A percentile compares a stretch with the other conserved stretches of the same genome.
These are phyloP conservation scores for Piloderma croceum DNA, from an alignment of 768 basidiomycete species.

Conservation along the genomic window DNA sequence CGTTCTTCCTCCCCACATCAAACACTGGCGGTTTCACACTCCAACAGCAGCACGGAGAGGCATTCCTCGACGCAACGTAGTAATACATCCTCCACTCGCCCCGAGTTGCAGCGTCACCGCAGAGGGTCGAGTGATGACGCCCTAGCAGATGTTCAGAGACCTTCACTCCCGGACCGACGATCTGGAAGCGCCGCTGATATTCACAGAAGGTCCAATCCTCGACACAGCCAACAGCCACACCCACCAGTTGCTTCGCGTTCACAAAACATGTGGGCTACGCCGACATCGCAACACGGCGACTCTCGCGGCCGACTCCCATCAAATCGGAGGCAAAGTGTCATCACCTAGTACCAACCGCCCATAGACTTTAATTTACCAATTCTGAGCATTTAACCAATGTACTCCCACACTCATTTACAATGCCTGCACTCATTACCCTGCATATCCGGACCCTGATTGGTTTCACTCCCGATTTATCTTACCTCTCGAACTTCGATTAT, in stretches of 20 bases:
- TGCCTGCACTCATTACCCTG: too few species aligned
- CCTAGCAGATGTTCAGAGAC: too few species aligned
- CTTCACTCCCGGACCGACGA: too few species aligned
- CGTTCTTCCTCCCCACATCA: conserved; percentile 16
- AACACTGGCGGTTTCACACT: conserved; percentile 14
- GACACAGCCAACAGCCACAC: not conserved
- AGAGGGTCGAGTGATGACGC: conserved; percentile 26
- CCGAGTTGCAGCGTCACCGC: conserved; percentile 24
- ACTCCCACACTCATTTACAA: too few species aligned
- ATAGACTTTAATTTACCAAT: too few species aligned
- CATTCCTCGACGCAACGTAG: conserved; percentile 13
- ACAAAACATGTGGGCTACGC: not conserved
- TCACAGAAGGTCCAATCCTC: not conserved
- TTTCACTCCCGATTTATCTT: too few species aligned
- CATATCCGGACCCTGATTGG: too few species aligned
- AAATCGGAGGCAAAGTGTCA: conserved; percentile 20
- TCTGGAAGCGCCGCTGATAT: not conserved
- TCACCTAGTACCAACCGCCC: conserved; percentile 13
- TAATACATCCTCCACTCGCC: conserved; percentile 15
- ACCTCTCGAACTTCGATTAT: too few species aligned
- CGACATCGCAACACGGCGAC: conserved; percentile 1
- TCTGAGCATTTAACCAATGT: too few species aligned
- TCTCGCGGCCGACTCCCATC: conserved; percentile 16
- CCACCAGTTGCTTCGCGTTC: not conserved
- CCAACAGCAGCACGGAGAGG: conserved; percentile 22